These are phyloP conservation scores for Naganishia antarctica DNA, from an alignment of 768 basidiomycete genomes.

Conservation along the genomic window DNA sequence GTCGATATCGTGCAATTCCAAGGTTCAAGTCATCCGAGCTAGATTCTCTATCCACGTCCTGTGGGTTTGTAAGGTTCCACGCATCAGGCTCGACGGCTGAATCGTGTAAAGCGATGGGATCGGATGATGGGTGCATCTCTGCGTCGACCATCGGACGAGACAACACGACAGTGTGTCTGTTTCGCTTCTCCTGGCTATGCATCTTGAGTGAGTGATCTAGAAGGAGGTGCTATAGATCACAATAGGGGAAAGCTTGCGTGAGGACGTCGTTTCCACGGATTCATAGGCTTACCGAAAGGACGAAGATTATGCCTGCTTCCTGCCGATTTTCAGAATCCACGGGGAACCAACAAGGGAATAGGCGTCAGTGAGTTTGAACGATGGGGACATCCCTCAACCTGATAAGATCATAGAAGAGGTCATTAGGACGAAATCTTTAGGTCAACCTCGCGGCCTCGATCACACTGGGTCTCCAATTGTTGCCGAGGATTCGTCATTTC, in stretches of 20 bases:
- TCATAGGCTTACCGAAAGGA: no score
- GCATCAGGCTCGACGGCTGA: neutral
- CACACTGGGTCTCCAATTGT: neutral
- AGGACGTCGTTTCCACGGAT: no score
- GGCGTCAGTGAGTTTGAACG: no score
- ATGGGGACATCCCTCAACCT: no score
- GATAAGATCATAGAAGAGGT: no score
- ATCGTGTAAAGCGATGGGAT: slow-evolving; percentile 7
- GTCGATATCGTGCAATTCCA: neutral
- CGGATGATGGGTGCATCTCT: neutral
- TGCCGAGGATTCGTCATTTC: neutral
- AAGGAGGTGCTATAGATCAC: neutral
- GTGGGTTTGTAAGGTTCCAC: neutral
- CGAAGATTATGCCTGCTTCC: no score
- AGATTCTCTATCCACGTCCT: neutral
- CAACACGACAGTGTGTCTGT: neutral
- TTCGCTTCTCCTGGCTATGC: neutral
- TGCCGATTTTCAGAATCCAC: no score
- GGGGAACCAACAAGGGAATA: no score
- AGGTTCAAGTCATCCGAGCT: neutral
- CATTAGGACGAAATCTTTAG: no score
- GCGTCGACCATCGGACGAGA: neutral
- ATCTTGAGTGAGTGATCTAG: neutral
- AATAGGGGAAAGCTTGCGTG: no score
- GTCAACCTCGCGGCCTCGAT: no score